Base-by-base conservation (phyloP, 345 rosid genomes). In the Ailanthus altissimus region DNA sequence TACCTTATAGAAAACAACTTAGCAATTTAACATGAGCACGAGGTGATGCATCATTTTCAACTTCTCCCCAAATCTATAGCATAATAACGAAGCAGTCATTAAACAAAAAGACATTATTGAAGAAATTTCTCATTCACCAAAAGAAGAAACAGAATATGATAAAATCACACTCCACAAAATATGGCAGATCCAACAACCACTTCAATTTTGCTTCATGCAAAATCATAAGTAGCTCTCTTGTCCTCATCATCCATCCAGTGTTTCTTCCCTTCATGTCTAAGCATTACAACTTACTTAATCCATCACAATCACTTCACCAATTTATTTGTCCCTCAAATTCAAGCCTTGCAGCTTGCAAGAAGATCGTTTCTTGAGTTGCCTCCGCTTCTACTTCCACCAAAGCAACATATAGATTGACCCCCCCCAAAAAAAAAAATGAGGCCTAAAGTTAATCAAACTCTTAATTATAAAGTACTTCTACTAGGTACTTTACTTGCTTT, bases 391-490 rank as follows among this genome's bases (percentile, higher is more conserved):
- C 45, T 18, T 36, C 36, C 38, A 23, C 9, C 0, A 16, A 5
- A 32, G 66, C 4, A 28, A 63, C 23, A 26, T 1, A 7, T 40
- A 18, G 18, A 57, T 10, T 18, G 16, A 10, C 43, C 3, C 25
- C 4, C n/a, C n/a, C n/a, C n/a, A n/a, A 61, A 28, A 53, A 51
- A 75, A 74, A 56, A 14, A 64, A 94, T 94, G 97, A 91, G 95
- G 88, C 75, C 94, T 77, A 92, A 86, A 80, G 67, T 80, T 73
- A 89, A 81, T 69, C 86, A 84, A 70, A 79, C 82, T 66, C 75
- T 88, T 53, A 78, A 82, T 77, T 79, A 83, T 47, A 93, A 91
- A 85, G 75, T 91, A 80, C 93, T 94, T 72, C 77, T 91, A 18
- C 70, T 90, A 7, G 87, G 88, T 53, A 82, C 88, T 54, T 84